These are phyloP conservation scores for Aspergillus sp. DNA, from an alignment of 2,329 filamentous ascomycete genomes.

Conservation along the genomic window DNA sequence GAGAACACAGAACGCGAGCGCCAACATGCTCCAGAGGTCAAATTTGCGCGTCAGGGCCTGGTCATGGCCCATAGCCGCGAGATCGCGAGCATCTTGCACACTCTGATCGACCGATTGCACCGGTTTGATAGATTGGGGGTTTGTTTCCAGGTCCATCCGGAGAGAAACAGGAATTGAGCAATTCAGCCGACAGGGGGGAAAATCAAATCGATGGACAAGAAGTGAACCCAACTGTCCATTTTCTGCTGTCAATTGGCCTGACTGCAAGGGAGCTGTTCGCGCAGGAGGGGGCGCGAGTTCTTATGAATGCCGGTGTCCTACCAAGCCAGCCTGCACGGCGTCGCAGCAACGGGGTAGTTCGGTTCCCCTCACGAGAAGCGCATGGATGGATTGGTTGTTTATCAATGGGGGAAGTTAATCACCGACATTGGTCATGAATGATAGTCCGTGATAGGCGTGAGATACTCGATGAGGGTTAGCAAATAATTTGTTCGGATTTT, in stretches of 20 bases:
- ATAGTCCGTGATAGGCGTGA: slow-evolving; percentile 1
- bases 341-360: background rate
- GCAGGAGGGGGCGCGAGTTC: background rate
- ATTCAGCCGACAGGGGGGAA: slow-evolving; percentile 25
- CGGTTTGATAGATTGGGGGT: slow-evolving; percentile 26
- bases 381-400: background rate
- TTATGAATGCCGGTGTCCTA: background rate
- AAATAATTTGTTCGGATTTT: slow-evolving; percentile 14
- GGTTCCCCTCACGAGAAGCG: background rate
- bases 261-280: background rate
- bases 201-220: slow-evolving; percentile 20
- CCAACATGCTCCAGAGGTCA: slow-evolving; percentile 56
- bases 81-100: slow-evolving; percentile 42
- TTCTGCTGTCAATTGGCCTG: slow-evolving; percentile 17
- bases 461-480: background rate
- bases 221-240: slow-evolving; percentile 22
- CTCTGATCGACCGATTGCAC: slow-evolving; percentile 32
- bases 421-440: slow-evolving; percentile 1
- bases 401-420: slow-evolving; percentile 1
- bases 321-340: background rate
- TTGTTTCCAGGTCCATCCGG: slow-evolving; percentile 31
- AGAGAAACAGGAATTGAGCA: background rate
- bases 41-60: slow-evolving; percentile 51
- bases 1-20: slow-evolving; percentile 57
- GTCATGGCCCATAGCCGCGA: slow-evolving; percentile 44